Percentiles rank a stretch among this genome's conserved stretches.
Evolutionary conservation across 306 rosid genomes (phyloP).

Genomic region (Pyrus bretschneideri): DNA sequence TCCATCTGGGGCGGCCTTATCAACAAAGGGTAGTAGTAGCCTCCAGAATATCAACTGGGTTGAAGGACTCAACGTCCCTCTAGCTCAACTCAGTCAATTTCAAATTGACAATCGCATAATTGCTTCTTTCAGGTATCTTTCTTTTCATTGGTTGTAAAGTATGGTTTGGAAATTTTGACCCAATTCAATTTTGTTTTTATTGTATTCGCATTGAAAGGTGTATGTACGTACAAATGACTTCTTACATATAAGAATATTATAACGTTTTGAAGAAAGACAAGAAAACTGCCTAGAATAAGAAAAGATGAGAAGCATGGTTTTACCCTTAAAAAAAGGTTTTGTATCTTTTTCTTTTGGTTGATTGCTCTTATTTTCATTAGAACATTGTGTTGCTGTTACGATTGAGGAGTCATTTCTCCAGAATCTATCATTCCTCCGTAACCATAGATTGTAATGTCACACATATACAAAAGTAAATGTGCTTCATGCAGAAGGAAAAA

Average conservation of each 20-base stretch:
- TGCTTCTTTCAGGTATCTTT: slow-evolving; percentile 35
- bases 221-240: not conserved
- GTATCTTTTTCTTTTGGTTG: not conserved
- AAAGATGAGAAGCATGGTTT: not conserved
- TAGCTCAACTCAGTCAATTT: slow-evolving; percentile 36
- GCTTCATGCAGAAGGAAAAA: too few relatives aligned
- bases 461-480: not conserved
- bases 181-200: not conserved
- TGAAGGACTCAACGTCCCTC: slow-evolving; percentile 51
- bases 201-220: not conserved
- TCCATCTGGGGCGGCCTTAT: slow-evolving; percentile 36
- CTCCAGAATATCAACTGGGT: slow-evolving; percentile 43
- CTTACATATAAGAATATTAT: too few relatives aligned
- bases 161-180: not conserved
- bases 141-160: not conserved
- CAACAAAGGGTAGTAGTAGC: not conserved
- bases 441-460: not conserved
- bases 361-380: not conserved
- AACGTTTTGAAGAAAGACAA: not conserved
- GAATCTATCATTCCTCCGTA: not conserved
- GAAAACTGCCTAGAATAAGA: not conserved
- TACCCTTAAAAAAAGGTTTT: too few relatives aligned
- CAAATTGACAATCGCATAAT: slow-evolving; percentile 26
- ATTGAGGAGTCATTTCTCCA: not conserved
- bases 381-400: not conserved